Evolutionary conservation across 441 rosid species (phyloP), one percentile per base, ranked within the genome.

Genomic region (Populus hybrid): DNA sequence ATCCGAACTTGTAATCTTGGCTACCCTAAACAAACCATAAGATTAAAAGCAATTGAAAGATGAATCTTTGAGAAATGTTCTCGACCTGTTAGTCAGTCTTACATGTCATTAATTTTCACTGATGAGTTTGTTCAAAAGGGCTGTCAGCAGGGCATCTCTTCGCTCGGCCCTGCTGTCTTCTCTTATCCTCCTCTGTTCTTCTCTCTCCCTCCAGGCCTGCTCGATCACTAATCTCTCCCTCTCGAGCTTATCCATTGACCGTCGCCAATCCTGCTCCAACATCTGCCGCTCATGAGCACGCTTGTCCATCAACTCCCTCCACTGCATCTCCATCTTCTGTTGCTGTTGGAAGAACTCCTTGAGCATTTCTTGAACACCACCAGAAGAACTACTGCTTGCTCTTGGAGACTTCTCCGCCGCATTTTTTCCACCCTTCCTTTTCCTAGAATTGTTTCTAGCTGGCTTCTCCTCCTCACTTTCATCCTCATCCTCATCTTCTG

Each of bases 161-260:
- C 83, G 79, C 80, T 90, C 86, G 24, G 89, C 90, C 71, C 90
- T 86, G 81, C 79, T 81, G 53, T 88, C 90, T 81, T 86, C 93
- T 76, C 87, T 82, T 8, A 71, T 42, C 80, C 86, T 88, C 75
- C 87, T 81, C 77, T 88, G 88, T 74, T 88, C 92, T 73, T 87
- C 92, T 70, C 81, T 87, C 82, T 87, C 90, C 81, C 84, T 83
- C 89, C 89, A 86, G 46, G 85, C 87, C 84, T 78, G 85, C 78
- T 87, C 89, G 8, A 70, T 81, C 84, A 83, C 64, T 80, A 88
- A 65, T 75, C 90, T 84, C 81, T 88, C 90, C 75, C 84, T 87
- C 85, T 88, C 90, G 20, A 82, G 84, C 82, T 83, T 85, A 85
- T 88, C 92, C 87, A 85, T 87, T 1, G 83, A 77, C 73, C 72